phyloP scores from a whole-genome alignment of 73 alveolate genomes.

The Urostyla sp. region DNA sequence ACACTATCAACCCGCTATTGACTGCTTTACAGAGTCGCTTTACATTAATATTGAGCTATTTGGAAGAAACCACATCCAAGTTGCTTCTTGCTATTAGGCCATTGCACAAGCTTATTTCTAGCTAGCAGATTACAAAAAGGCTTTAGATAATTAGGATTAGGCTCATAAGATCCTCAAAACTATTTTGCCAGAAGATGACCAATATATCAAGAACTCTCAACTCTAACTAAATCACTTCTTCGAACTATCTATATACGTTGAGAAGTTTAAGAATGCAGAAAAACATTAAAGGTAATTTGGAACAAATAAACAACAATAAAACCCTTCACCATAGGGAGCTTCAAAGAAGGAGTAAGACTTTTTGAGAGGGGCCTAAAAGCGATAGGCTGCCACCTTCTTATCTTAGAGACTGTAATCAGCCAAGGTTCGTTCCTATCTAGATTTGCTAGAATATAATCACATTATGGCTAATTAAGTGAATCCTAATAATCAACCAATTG shows the following conservation, averaged over 20 bases:
- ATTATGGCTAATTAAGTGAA: too few species aligned
- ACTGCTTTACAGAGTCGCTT: constrained; percentile 78
- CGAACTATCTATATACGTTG: constrained; percentile 74
- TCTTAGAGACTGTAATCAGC: constrained; percentile 14
- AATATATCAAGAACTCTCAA: constrained; percentile 78
- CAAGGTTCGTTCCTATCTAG: constrained; percentile 33
- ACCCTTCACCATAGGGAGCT: background rate
- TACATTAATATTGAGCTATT: constrained; percentile 76
- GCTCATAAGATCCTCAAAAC: constrained; percentile 74
- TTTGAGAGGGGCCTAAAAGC: too few species aligned
- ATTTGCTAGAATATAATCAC: constrained; percentile 54
- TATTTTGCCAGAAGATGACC: constrained; percentile 72
- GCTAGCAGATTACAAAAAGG: constrained; percentile 75
- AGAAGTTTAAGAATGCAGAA: constrained; percentile 64
- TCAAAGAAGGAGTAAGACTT: background rate
- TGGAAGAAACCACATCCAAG: constrained; percentile 77
- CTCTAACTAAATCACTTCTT: constrained; percentile 73
- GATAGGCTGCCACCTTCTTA: too few species aligned
- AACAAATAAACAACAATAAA: constrained; percentile 29
- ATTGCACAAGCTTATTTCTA: constrained; percentile 82
- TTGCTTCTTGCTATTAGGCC: constrained; percentile 81
- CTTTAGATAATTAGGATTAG: constrained; percentile 80
- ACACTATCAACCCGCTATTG: constrained; percentile 82
- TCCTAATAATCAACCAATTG: too few species aligned
- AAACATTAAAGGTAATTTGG: constrained; percentile 57